These are phyloP conservation scores for Lentinula raphanica DNA, from an alignment of 768 basidiomycete genomes.

Conservation along the genomic window DNA sequence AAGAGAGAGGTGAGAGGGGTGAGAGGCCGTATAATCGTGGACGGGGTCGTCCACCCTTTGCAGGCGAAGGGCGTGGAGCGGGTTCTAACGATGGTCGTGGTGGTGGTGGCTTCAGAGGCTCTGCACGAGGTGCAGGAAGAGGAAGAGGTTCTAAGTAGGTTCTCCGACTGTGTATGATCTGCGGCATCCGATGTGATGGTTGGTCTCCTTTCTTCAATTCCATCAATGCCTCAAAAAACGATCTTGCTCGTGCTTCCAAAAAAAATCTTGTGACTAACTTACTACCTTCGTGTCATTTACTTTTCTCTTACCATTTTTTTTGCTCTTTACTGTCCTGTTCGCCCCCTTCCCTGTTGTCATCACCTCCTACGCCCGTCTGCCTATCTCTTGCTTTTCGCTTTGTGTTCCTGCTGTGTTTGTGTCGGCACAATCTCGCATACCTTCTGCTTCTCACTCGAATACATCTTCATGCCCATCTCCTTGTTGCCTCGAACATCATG, in stretches of 20 bases:
- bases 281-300: not conserved
- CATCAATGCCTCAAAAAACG: not conserved
- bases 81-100: slow-evolving; percentile 11
- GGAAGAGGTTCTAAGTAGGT: slow-evolving; percentile 4
- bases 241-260: not conserved
- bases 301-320: not conserved
- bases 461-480: not conserved
- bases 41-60: slow-evolving; percentile 20
- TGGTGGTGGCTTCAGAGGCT: slow-evolving; percentile 1
- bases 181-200: too few relatives aligned
- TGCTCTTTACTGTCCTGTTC: not conserved
- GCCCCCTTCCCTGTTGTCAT: not conserved
- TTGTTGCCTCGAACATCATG: not conserved
- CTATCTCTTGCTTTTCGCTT: not conserved
- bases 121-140: slow-evolving; percentile 6
- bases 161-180: not conserved
- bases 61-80: slow-evolving; percentile 19
- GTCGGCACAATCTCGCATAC: not conserved
- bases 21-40: slow-evolving; percentile 41
- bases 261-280: not conserved
- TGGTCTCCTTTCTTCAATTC: not conserved
- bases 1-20: slow-evolving; percentile 66
- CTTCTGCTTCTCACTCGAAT: not conserved
- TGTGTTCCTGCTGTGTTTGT: not conserved
- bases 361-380: not conserved